Evolutionary conservation across 495 filamentous ascomycete genomes (phyloP).

Genomic region (Talaromyces wortmannii): DNA sequence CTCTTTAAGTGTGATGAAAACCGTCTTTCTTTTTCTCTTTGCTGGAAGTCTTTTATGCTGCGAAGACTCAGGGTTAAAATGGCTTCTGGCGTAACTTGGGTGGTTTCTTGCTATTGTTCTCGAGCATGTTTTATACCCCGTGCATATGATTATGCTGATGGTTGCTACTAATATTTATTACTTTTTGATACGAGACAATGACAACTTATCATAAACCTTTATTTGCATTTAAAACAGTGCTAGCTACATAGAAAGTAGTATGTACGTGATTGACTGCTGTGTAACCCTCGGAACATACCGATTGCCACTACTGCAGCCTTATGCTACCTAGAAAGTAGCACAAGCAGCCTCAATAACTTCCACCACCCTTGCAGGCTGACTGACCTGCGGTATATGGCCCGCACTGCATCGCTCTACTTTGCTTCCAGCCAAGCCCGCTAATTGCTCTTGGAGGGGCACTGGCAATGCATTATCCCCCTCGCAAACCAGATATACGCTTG

Average conservation of each 20-base stretch:
- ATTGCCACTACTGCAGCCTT: no score
- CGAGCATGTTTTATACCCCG: neutral
- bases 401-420: slow-evolving; percentile 15
- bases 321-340: no score
- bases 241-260: no score
- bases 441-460: slow-evolving; percentile 10
- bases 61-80: neutral
- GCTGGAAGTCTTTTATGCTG: no score
- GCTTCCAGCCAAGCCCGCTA: slow-evolving; percentile 15
- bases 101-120: neutral
- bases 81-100: neutral
- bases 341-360: slow-evolving; percentile 9
- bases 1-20: neutral
- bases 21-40: neutral
- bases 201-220: neutral
- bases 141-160: neutral
- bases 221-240: no score
- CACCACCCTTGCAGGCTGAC: slow-evolving; percentile 16
- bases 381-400: slow-evolving; percentile 23
- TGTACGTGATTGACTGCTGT: no score
- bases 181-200: neutral
- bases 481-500: slow-evolving; percentile 22
- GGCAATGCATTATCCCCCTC: slow-evolving; percentile 15
- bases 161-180: neutral
- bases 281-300: no score